Percentiles rank a stretch among this genome's conserved stretches.
phyloP scores from a whole-genome alignment of 148 eudicot genomes.

The Rhododendron henanense region DNA sequence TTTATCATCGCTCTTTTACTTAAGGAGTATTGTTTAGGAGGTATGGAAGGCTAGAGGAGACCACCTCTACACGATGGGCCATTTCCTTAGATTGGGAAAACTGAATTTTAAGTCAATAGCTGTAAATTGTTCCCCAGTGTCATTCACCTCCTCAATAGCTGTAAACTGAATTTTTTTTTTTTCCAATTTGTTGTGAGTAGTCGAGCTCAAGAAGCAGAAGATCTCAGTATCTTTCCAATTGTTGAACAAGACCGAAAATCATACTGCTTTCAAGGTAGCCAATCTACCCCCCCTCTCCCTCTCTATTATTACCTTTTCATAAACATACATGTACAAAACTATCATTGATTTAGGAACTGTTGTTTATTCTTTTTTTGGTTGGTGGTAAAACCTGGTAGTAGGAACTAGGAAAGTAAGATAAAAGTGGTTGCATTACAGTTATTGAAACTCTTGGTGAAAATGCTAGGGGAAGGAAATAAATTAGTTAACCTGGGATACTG shows the following conservation, averaged over 20 bases:
- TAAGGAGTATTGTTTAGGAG: too few species aligned
- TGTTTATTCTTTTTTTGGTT: too few species aligned
- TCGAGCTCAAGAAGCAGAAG: constrained; percentile 94
- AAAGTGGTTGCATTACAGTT: not conserved
- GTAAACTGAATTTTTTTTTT: constrained; percentile 17
- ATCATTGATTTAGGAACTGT: not conserved
- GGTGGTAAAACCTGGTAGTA: too few species aligned
- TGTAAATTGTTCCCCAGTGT: too few species aligned
- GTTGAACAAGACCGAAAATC: constrained; percentile 57
- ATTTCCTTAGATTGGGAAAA: too few species aligned
- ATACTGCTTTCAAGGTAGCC: constrained; percentile 88
- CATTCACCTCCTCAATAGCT: too few species aligned
- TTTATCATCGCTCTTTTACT: too few species aligned
- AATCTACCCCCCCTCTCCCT: not conserved
- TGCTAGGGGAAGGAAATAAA: not conserved
- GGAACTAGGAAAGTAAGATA: not conserved
- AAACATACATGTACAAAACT: not conserved
- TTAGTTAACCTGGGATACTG: not conserved
- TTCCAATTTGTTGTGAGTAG: constrained; percentile 25
- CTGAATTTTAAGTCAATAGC: too few species aligned
- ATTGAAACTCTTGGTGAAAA: not conserved
- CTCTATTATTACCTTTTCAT: not conserved
- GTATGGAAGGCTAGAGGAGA: too few species aligned
- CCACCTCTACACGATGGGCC: too few species aligned
- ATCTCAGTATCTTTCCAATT: constrained; percentile 68